phyloP scores from a whole-genome alignment of 2,329 filamentous ascomycete species.

The Ceratocystis papillata region DNA sequence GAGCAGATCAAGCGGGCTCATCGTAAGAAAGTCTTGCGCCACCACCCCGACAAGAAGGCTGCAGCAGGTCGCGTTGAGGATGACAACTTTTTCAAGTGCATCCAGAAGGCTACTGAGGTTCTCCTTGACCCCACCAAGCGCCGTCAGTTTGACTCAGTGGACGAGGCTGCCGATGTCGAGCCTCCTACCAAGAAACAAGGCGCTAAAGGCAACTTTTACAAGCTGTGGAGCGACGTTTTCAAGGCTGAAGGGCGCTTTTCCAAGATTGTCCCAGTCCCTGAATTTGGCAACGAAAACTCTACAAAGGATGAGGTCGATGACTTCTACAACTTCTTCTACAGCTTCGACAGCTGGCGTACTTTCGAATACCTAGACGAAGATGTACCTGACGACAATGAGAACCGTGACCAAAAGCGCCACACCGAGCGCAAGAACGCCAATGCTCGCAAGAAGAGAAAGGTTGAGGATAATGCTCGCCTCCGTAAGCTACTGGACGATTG shows the following conservation, averaged over 20 bases:
- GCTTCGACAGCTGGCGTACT: conserved; percentile 93
- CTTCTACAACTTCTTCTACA: conserved; percentile 99
- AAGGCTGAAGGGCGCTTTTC: conserved; percentile 89
- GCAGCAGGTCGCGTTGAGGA: conserved; percentile 78
- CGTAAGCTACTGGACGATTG: conserved; percentile 82
- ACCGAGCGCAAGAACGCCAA: conserved; percentile 98
- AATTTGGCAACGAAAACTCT: conserved; percentile 73
- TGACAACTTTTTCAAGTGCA: conserved; percentile 99
- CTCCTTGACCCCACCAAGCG: conserved; percentile 86
- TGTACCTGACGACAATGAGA: conserved; percentile 96
- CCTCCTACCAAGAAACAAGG: conserved; percentile 86
- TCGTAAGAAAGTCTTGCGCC: conserved; percentile 98
- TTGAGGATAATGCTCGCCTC: conserved; percentile 85
- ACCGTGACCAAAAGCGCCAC: conserved; percentile 97
- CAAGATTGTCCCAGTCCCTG: conserved; percentile 76
- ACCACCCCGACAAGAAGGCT: conserved; percentile 98
- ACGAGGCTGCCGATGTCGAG: conserved; percentile 85
- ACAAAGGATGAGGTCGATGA: conserved; percentile 80
- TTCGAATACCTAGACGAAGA: conserved; percentile 99
- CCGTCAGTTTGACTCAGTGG: conserved; percentile 91
- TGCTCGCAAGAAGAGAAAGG: conserved; percentile 98
- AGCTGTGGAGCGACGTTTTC: conserved; percentile 84
- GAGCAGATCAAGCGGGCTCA: conserved; percentile 99
- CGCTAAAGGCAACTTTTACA: conserved; percentile 83
- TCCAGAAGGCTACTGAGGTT: conserved; percentile 93